phyloP scores from a whole-genome alignment of 1,139 yeast species.

The Pneumocystis canis region DNA sequence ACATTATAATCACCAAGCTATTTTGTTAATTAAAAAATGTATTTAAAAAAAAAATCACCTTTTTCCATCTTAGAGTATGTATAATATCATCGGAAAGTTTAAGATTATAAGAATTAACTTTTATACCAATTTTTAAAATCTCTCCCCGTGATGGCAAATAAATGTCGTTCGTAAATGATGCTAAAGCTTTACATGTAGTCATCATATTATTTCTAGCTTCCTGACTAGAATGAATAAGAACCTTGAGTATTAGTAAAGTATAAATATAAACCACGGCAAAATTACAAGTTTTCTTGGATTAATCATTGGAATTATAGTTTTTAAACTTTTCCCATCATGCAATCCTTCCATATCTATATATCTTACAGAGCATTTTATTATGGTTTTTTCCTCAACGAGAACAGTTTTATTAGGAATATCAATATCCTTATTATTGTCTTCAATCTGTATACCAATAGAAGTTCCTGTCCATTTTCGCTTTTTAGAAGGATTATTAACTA shows the following conservation, averaged over 20 bases:
- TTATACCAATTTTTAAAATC: slow-evolving; percentile 18
- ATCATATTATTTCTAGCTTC: slow-evolving; percentile 14
- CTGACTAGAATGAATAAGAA: slow-evolving; percentile 2
- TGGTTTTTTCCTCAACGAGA: slow-evolving; percentile 10
- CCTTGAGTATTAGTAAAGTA: neutral
- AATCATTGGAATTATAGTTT: slow-evolving; percentile 61
- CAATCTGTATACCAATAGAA: neutral
- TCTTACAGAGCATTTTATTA: slow-evolving; percentile 48
- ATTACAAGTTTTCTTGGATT: slow-evolving; percentile 65
- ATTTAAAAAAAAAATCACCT: slow-evolving; percentile 24
- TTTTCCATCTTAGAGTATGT: slow-evolving; percentile 65
- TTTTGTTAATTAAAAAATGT: neutral
- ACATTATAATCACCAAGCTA: slow-evolving; percentile 52
- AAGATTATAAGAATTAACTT: slow-evolving; percentile 44
- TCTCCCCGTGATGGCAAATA: slow-evolving; percentile 14
- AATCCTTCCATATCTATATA: slow-evolving; percentile 74
- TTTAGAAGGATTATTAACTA: slow-evolving; percentile 2
- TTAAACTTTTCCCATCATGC: slow-evolving; percentile 70
- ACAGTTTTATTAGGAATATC: slow-evolving; percentile 11
- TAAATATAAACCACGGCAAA: slow-evolving; percentile 14
- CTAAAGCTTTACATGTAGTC: slow-evolving; percentile 10
- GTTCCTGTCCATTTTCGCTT: slow-evolving; percentile 4
- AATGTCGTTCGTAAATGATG: slow-evolving; percentile 15
- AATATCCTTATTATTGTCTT: slow-evolving; percentile 9
- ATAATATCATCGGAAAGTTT: slow-evolving; percentile 54